These are phyloP conservation scores for Lumnitzera littorea DNA, from an alignment of 345 rosid species.

Conservation along the genomic window DNA sequence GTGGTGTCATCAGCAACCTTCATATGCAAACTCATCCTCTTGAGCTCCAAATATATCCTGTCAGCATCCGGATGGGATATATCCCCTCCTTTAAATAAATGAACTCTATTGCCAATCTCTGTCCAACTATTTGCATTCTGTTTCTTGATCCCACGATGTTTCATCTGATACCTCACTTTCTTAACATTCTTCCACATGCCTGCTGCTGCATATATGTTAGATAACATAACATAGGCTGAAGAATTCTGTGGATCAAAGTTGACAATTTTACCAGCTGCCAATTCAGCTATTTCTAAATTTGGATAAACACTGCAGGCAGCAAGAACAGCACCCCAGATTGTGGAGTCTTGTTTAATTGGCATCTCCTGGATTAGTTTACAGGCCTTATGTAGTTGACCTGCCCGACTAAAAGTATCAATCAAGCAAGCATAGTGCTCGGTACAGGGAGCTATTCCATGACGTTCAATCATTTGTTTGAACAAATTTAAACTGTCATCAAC, in stretches of 20 bases:
- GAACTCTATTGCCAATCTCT: constrained; percentile 22
- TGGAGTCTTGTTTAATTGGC: constrained; percentile 19
- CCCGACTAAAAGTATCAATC: constrained; percentile 24
- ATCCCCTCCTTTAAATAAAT: constrained; percentile 25
- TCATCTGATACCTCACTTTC: constrained; percentile 21
- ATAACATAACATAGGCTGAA: constrained; percentile 18
- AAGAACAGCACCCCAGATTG: constrained; percentile 23
- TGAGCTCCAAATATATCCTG: constrained; percentile 13
- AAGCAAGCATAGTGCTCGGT: constrained; percentile 25
- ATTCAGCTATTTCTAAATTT: constrained; percentile 21
- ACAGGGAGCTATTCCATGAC: constrained; percentile 11
- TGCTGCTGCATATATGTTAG: constrained; percentile 29
- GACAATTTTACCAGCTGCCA: constrained; percentile 20
- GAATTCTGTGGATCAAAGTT: constrained; percentile 20
- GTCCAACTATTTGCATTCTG: constrained; percentile 27
- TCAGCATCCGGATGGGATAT: constrained; percentile 11
- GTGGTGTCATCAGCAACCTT: background rate
- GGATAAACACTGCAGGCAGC: constrained; percentile 18
- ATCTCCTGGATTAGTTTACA: constrained; percentile 13
- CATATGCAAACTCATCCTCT: constrained; percentile 7
- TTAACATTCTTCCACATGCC: constrained; percentile 26
- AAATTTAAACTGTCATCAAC: constrained; percentile 15
- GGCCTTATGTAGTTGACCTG: constrained; percentile 27
- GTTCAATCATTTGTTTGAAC: constrained; percentile 18
- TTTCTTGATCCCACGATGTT: constrained; percentile 18